Evolutionary conservation across 495 filamentous ascomycete species (phyloP).

Genomic region (Penicillium coffeae): DNA sequence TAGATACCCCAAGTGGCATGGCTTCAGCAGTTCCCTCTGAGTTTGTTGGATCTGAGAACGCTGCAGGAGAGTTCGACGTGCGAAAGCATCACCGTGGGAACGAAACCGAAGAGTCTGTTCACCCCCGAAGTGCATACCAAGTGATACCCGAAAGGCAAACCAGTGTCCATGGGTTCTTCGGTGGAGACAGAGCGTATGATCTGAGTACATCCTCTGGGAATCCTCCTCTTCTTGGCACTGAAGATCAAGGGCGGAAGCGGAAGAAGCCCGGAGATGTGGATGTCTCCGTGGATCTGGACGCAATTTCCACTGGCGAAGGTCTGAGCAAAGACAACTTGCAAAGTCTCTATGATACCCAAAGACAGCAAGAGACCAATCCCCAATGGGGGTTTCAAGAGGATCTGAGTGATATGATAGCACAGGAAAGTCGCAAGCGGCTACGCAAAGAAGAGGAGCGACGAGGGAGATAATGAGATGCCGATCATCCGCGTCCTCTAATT

Average conservation of each 20-base stretch:
- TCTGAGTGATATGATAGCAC: constrained; percentile 93
- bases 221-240: constrained; percentile 71
- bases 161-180: constrained; percentile 88
- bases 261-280: constrained; percentile 96
- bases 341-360: constrained; percentile 72
- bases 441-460: constrained; percentile 79
- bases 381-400: constrained; percentile 89
- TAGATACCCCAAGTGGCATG: constrained; percentile 79
- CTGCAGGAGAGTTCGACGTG: constrained; percentile 85
- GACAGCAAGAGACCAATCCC: constrained; percentile 63
- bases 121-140: constrained; percentile 76
- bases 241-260: constrained; percentile 76
- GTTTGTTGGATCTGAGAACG: constrained; percentile 64
- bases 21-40: constrained; percentile 76
- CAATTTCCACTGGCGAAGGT: constrained; percentile 64
- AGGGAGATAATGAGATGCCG: constrained; percentile 38
- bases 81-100: constrained; percentile 82
- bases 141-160: constrained; percentile 85
- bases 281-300: constrained; percentile 80
- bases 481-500: not conserved
- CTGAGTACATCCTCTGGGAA: constrained; percentile 52
- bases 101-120: constrained; percentile 77
- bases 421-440: constrained; percentile 82
- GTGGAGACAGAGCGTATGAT: constrained; percentile 89
- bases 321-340: constrained; percentile 64